Conservation (phyloP, 106 monocot species). For the Phalaenopsis aphrodite region DNA sequence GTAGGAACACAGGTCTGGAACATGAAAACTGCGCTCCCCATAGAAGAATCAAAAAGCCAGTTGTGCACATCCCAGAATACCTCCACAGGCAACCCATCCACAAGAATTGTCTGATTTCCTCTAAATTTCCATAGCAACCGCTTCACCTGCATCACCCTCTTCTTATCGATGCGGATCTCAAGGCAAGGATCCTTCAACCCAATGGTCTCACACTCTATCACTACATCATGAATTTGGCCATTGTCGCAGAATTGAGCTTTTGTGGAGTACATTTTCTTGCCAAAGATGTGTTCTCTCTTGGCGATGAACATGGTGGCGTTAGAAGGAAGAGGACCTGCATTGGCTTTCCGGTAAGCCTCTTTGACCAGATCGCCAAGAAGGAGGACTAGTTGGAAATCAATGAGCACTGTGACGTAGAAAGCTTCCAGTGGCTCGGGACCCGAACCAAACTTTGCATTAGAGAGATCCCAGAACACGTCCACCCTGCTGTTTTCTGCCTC, state of each 20-base stretch:
- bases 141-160: slow-evolving; percentile 80
- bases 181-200: slow-evolving; percentile 58
- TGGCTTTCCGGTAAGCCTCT: slow-evolving; percentile 49
- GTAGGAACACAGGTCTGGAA: slow-evolving; percentile 48
- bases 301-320: slow-evolving; percentile 38
- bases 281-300: slow-evolving; percentile 70
- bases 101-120: slow-evolving; percentile 69
- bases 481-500: slow-evolving; percentile 34
- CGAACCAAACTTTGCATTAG: slow-evolving; percentile 52
- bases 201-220: slow-evolving; percentile 60
- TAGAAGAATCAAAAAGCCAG: slow-evolving; percentile 62
- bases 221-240: slow-evolving; percentile 61
- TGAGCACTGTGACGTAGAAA: slow-evolving; percentile 58
- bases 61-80: slow-evolving; percentile 88
- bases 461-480: slow-evolving; percentile 82
- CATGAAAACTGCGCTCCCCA: slow-evolving; percentile 66
- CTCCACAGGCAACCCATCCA: slow-evolving; percentile 74
- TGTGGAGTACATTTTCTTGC: slow-evolving; percentile 63
- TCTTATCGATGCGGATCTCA: slow-evolving; percentile 83
- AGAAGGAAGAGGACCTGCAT: slow-evolving; percentile 18
- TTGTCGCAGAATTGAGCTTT: slow-evolving; percentile 51
- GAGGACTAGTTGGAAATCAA: slow-evolving; percentile 47
- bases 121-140: slow-evolving; percentile 76
- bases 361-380: slow-evolving; percentile 58
- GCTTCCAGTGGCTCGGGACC: slow-evolving; percentile 59